Base-by-base conservation (phyloP, 2,329 filamentous ascomycete genomes). In the Aspergillus sp. region DNA sequence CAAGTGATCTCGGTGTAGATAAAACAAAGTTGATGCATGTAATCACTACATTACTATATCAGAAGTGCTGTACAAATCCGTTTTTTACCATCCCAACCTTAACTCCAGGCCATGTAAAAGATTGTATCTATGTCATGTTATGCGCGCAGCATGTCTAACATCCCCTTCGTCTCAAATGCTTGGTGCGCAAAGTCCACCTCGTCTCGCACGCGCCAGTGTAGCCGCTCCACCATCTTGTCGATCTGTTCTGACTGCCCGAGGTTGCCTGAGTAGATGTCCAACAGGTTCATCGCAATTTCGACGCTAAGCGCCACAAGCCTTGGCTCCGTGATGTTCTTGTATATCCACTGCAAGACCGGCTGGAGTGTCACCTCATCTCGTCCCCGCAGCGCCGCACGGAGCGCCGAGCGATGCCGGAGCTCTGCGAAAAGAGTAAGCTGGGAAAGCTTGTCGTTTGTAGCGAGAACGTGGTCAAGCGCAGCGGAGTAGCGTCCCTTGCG, bases 251-350 rank as follows among this genome's bases (percentile, higher is more conserved):
- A 92, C 50, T 87, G 86, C 2, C 86, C 90, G 23, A 92, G 82
- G 65, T 91, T 89, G 70, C 90, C 88, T 31, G 89, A 87, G 73
- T 98, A 99, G 39, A 98, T 79, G 69, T 99, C 93, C 19, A 98
- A 79, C 37, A 98, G 80, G 58, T 92, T 82, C 68, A 96, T 84
- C 15, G 89, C 88, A 21, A 95, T 86, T 73, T 98, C 93, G 23
- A 92, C 89, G 68, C 90, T 92, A 35, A 96, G 79, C 59, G 83
- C 84, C 48, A 95, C 87, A 72, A 95, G 90, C 55, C 90, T 86
- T 35, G 93, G 91, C 71, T 97, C 89, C 40, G 87, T 83, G 65
- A 99, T 89, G 75, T 93, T 86, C 65, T 85, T 87, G 73, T 87
- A 86, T 9, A 93, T 83, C 92, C 93, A 98, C 69, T 84, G 85